phyloP scores from a whole-genome alignment of 208 protist species.

The Acanthamoeba triangularis region DNA sequence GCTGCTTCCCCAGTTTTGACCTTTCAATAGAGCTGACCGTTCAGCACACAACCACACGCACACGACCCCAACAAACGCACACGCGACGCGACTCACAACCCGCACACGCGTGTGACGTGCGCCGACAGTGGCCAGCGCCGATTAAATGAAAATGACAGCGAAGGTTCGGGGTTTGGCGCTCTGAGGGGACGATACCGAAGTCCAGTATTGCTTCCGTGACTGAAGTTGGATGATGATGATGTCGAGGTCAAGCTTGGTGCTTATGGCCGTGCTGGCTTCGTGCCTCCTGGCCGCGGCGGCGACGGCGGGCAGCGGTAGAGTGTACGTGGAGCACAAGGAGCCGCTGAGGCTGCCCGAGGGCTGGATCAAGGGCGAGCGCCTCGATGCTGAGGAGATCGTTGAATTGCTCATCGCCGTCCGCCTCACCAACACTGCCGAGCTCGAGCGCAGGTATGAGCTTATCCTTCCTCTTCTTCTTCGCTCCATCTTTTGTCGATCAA shows the following conservation, averaged over 20 bases:
- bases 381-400: background rate
- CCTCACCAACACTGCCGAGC: constrained; percentile 36
- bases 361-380: constrained; percentile 8
- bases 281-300: background rate
- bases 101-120: too few species aligned
- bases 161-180: background rate
- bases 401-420: constrained; percentile 36
- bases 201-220: background rate
- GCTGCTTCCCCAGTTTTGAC: too few species aligned
- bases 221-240: background rate
- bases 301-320: background rate
- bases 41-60: too few species aligned
- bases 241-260: background rate
- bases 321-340: constrained; percentile 11
- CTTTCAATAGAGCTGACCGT: too few species aligned
- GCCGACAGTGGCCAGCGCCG: too few species aligned
- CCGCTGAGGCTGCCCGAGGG: background rate
- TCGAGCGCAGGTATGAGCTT: constrained; percentile 8
- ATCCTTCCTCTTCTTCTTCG: background rate
- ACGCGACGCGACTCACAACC: too few species aligned
- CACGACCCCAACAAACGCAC: too few species aligned
- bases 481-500: background rate
- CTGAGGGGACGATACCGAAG: background rate
- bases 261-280: background rate
- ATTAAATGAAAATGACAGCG: too few species aligned